A percentile compares a stretch with the other conserved stretches of the same genome.
phyloP scores from a whole-genome alignment of 2,329 filamentous ascomycete genomes.

The Hysterium pulicare region DNA sequence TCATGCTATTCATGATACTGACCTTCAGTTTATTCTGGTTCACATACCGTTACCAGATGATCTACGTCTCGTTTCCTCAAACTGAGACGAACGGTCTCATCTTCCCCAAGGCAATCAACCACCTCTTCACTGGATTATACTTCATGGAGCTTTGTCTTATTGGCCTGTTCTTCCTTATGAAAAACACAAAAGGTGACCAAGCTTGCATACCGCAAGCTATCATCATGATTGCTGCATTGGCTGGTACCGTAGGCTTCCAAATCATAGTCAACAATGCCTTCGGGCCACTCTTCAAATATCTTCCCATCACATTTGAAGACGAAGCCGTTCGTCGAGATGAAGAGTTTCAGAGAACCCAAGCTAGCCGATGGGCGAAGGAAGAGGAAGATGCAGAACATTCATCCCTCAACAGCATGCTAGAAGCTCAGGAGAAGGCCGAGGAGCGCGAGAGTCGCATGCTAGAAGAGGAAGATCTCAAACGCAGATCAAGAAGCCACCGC shows the following conservation, averaged over 20 bases:
- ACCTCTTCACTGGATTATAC: conserved; percentile 91
- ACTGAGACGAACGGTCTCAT: conserved; percentile 89
- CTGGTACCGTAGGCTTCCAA: conserved; percentile 75
- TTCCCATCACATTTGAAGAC: conserved; percentile 94
- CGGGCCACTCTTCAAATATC: conserved; percentile 76
- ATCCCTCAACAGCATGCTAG: conserved; percentile 35
- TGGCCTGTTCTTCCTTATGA: conserved; percentile 80
- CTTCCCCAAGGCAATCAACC: conserved; percentile 90
- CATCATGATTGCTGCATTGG: conserved; percentile 72
- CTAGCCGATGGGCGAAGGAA: conserved; percentile 61
- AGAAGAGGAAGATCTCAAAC: conserved; percentile 21
- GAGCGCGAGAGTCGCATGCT: conserved; percentile 31
- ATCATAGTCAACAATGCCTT: conserved; percentile 78
- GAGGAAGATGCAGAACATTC: conserved; percentile 49
- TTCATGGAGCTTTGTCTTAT: conserved; percentile 90
- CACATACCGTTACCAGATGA: conserved; percentile 92
- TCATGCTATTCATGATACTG: conserved; percentile 88
- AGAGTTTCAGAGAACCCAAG: conserved; percentile 78
- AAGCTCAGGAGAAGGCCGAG: conserved; percentile 27
- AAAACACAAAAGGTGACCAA: conserved; percentile 52
- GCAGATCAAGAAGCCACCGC: conserved; percentile 1
- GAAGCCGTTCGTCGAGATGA: conserved; percentile 89
- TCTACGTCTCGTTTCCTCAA: conserved; percentile 88
- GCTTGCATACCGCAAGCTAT: conserved; percentile 74
- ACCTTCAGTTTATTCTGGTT: conserved; percentile 91